phyloP scores from a whole-genome alignment of 371 early-diverging fungal genomes.

The Syncephalastrum monosporum region DNA sequence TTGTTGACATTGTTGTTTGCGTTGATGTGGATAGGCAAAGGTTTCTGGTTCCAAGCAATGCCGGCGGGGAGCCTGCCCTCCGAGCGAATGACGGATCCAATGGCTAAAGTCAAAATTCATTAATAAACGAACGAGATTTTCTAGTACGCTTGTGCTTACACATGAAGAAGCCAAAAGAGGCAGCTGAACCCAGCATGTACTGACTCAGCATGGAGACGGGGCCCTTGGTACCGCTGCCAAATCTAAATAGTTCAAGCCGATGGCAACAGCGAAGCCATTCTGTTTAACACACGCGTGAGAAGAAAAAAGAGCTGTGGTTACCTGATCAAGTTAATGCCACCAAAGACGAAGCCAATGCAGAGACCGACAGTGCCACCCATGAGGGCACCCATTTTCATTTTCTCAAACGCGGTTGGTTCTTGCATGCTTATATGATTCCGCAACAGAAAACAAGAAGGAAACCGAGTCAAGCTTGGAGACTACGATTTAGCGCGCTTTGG shows the following conservation, averaged over 20 bases:
- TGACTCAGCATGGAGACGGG: conserved; percentile 46
- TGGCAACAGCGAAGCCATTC: not conserved
- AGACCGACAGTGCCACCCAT: conserved; percentile 87
- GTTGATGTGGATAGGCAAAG: conserved; percentile 19
- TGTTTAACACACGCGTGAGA: not conserved
- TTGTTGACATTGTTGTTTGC: too few species aligned
- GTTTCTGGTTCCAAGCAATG: conserved; percentile 18
- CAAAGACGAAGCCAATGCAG: conserved; percentile 81
- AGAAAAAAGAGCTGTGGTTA: conserved; percentile 17
- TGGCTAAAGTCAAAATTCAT: conserved; percentile 56
- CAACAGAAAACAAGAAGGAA: too few species aligned
- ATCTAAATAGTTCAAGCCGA: conserved; percentile 19
- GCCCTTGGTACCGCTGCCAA: conserved; percentile 43
- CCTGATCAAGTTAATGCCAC: conserved; percentile 68
- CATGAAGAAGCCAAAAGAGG: conserved; percentile 59
- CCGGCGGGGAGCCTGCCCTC: conserved; percentile 42
- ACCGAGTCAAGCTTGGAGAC: too few species aligned
- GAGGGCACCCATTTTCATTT: conserved; percentile 77
- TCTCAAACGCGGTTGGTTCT: conserved; percentile 65
- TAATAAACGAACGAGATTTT: not conserved
- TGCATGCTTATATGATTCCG: too few species aligned
- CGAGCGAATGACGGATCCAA: conserved; percentile 77
- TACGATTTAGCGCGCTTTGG: too few species aligned
- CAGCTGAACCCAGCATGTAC: conserved; percentile 55
- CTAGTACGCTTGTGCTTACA: conserved; percentile 20